phyloP scores from a whole-genome alignment of 2,329 filamentous ascomycete species.

The Tolypocladium album region DNA sequence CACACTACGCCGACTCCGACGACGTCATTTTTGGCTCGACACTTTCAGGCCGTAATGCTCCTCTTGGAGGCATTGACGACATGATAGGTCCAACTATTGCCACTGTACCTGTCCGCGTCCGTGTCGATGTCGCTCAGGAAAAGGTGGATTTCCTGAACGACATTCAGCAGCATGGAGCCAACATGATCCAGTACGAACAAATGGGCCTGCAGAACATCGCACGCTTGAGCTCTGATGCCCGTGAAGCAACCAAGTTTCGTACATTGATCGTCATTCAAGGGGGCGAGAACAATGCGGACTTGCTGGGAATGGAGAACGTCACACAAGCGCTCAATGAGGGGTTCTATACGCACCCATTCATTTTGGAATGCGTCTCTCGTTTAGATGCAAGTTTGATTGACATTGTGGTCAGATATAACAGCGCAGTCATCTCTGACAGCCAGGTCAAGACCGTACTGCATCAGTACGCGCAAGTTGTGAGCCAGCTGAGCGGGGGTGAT shows the following conservation, averaged over 20 bases:
- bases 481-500: not conserved
- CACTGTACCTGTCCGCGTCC: constrained; percentile 16
- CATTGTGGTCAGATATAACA: constrained; percentile 1
- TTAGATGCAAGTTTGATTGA: not conserved
- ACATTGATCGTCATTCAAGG: constrained; percentile 15
- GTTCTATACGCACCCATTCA: not conserved
- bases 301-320: not conserved
- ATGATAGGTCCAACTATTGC: constrained; percentile 19
- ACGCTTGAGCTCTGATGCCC: constrained; percentile 6
- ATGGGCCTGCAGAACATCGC: constrained; percentile 11
- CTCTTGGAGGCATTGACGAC: constrained; percentile 13
- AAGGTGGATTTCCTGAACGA: constrained; percentile 8
- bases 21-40: constrained; percentile 16
- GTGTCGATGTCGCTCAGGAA: constrained; percentile 2
- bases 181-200: constrained; percentile 9
- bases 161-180: constrained; percentile 2
- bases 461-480: constrained; percentile 2
- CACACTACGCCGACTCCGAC: constrained; percentile 7
- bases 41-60: constrained; percentile 16
- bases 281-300: not conserved
- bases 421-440: not conserved
- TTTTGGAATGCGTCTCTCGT: not conserved
- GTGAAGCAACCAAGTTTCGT: constrained; percentile 12
- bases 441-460: not conserved
- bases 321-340: not conserved